These are phyloP conservation scores for Fusarium goolgardi DNA, from an alignment of 2,329 filamentous ascomycete species.

Conservation along the genomic window DNA sequence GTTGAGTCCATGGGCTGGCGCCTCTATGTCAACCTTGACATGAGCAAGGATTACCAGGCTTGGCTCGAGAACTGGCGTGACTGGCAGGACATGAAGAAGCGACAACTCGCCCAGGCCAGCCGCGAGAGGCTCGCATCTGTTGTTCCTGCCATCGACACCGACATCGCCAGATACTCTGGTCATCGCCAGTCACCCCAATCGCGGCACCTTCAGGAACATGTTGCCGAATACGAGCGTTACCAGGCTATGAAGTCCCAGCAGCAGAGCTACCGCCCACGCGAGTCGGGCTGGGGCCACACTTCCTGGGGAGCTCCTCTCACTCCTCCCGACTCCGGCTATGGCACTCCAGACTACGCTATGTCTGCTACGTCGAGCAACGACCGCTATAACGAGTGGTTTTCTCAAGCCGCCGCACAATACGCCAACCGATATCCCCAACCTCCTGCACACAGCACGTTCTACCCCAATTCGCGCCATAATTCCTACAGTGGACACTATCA, in stretches of 20 bases:
- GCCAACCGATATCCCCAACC: slow-evolving; percentile 59
- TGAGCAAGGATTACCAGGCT: slow-evolving; percentile 76
- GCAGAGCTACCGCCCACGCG: slow-evolving; percentile 58
- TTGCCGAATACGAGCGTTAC: slow-evolving; percentile 64
- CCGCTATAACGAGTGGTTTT: slow-evolving; percentile 70
- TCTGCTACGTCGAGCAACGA: slow-evolving; percentile 66
- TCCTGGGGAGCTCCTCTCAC: slow-evolving; percentile 64
- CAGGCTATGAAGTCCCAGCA: slow-evolving; percentile 59
- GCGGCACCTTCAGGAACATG: slow-evolving; percentile 66
- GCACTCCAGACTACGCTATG: slow-evolving; percentile 68
- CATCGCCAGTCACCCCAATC: slow-evolving; percentile 54
- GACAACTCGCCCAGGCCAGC: slow-evolving; percentile 59
- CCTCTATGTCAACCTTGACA: slow-evolving; percentile 85
- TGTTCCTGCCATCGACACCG: slow-evolving; percentile 60
- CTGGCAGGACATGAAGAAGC: slow-evolving; percentile 67
- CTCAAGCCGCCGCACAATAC: slow-evolving; percentile 57
- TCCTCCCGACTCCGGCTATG: slow-evolving; percentile 71
- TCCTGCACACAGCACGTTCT: slow-evolving; percentile 56
- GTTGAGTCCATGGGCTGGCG: slow-evolving; percentile 83
- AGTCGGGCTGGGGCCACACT: slow-evolving; percentile 59
- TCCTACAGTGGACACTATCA: slow-evolving; percentile 58
- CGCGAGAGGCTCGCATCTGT: slow-evolving; percentile 63
- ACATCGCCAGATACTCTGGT: slow-evolving; percentile 54
- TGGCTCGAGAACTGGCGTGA: slow-evolving; percentile 71
- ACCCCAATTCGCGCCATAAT: slow-evolving; percentile 55